phyloP scores from a whole-genome alignment of 2,329 filamentous ascomycete species.

The Pseudogymnoascus sp. region DNA sequence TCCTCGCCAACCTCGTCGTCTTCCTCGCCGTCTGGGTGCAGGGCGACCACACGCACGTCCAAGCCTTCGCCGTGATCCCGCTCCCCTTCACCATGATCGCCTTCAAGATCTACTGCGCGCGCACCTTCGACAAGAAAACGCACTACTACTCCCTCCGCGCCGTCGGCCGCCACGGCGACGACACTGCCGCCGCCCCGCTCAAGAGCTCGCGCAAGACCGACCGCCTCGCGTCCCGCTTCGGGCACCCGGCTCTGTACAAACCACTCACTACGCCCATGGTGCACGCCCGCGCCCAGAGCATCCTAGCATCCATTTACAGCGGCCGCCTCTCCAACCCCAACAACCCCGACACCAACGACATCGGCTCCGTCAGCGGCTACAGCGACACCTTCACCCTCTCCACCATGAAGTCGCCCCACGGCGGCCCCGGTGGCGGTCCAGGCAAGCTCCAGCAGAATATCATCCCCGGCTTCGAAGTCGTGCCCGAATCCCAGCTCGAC shows the following conservation, averaged over 20 bases:
- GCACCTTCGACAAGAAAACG: constrained; percentile 67
- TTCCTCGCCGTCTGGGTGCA: constrained; percentile 67
- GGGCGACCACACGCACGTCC: constrained; percentile 45
- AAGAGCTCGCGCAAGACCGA: constrained; percentile 54
- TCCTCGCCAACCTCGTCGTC: constrained; percentile 71
- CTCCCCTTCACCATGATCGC: constrained; percentile 67
- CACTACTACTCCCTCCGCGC: constrained; percentile 69
- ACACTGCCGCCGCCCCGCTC: constrained; percentile 27
- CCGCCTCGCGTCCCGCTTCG: constrained; percentile 69
- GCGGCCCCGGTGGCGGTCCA: constrained; percentile 21
- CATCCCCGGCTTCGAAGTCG: constrained; percentile 77
- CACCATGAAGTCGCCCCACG: constrained; percentile 47
- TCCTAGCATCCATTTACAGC: constrained; percentile 77
- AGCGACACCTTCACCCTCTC: constrained; percentile 76
- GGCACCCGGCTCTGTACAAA: constrained; percentile 83
- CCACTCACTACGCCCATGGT: constrained; percentile 93
- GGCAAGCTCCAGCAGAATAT: constrained; percentile 26
- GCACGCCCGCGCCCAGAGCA: constrained; percentile 77
- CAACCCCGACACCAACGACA: constrained; percentile 47
- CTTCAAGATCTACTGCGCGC: constrained; percentile 81
- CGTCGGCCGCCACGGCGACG: constrained; percentile 40
- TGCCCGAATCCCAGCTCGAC: constrained; percentile 77
- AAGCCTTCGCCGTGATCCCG: constrained; percentile 63
- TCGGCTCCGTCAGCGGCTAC: constrained; percentile 58
- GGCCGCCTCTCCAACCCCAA: constrained; percentile 66